phyloP scores from a whole-genome alignment of 345 rosid genomes.

The Syzygium grande region DNA sequence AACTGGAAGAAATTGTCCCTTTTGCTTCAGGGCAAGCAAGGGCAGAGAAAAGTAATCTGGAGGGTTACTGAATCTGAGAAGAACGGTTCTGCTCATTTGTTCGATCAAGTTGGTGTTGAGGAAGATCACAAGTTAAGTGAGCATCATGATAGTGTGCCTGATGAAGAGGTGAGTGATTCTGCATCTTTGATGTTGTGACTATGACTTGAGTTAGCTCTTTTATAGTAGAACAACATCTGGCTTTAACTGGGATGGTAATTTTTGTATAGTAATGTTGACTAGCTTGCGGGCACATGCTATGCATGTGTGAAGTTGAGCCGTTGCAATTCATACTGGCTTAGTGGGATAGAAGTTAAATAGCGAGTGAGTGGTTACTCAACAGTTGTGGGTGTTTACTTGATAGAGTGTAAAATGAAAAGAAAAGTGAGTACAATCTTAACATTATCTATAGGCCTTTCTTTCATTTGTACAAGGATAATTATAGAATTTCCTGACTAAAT shows the following conservation, averaged over 20 bases:
- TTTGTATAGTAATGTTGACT: neutral
- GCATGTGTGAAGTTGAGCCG: neutral
- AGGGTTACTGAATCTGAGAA: conserved; percentile 48
- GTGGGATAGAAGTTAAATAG: neutral
- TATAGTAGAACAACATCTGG: neutral
- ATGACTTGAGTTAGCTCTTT: neutral
- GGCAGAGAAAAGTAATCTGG: conserved; percentile 55
- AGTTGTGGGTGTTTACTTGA: neutral
- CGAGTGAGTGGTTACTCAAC: neutral
- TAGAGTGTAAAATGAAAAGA: neutral
- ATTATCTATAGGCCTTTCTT: neutral
- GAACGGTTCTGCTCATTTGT: conserved; percentile 22
- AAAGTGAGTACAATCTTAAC: neutral
- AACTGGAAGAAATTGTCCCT: neutral
- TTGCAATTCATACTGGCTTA: neutral
- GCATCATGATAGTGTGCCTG: conserved; percentile 45
- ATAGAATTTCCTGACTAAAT: neutral
- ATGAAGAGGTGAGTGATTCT: conserved; percentile 44
- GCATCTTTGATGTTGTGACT: neutral
- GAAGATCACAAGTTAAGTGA: conserved; percentile 35
- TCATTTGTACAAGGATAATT: neutral
- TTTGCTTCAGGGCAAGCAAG: conserved; percentile 39
- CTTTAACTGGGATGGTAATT: neutral
- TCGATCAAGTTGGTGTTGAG: conserved; percentile 40
- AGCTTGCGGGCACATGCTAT: neutral